Conservation (phyloP, 2,329 filamentous ascomycete genomes). For the Fonsecaea erecta region DNA sequence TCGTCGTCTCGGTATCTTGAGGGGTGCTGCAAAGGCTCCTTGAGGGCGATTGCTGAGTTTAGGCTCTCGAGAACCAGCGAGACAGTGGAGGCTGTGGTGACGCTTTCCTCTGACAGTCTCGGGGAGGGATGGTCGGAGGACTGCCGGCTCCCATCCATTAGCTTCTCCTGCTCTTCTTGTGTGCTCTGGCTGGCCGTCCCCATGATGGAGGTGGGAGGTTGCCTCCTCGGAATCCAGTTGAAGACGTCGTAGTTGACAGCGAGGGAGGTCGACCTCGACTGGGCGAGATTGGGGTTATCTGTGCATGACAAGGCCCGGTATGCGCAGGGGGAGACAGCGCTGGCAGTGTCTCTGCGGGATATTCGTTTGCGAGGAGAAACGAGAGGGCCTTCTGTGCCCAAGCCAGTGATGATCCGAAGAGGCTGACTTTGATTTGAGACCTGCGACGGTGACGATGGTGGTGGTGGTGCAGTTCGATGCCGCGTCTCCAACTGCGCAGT, state of each 20-base stretch:
- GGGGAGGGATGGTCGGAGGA: conserved; percentile 10
- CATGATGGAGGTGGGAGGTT: conserved; percentile 21
- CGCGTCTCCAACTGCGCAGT: not conserved
- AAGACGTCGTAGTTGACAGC: conserved; percentile 29
- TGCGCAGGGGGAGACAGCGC: conserved; percentile 15
- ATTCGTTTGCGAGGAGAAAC: conserved; percentile 26
- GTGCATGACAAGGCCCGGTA: conserved; percentile 18
- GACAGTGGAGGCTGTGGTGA: conserved; percentile 38
- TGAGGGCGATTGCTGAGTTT: conserved; percentile 26
- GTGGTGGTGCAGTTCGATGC: not conserved
- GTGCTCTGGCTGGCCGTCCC: not conserved
- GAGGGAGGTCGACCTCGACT: conserved; percentile 31
- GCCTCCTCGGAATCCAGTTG: conserved; percentile 10
- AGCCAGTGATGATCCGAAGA: conserved; percentile 24
- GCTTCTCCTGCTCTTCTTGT: conserved; percentile 26
- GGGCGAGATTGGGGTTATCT: conserved; percentile 19
- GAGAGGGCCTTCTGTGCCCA: conserved; percentile 20
- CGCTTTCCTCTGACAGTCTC: conserved; percentile 33
- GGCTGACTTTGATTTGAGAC: not conserved
- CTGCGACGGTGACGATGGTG: conserved; percentile 5
- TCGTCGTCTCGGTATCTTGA: conserved; percentile 38
- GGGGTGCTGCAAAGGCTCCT: conserved; percentile 22
- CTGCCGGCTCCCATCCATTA: conserved; percentile 18
- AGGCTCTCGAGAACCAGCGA: conserved; percentile 41
- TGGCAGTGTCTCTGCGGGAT: conserved; percentile 19